These are phyloP conservation scores for Ustilago crameri DNA, from an alignment of 1,284 basidiomycete species.

Conservation along the genomic window DNA sequence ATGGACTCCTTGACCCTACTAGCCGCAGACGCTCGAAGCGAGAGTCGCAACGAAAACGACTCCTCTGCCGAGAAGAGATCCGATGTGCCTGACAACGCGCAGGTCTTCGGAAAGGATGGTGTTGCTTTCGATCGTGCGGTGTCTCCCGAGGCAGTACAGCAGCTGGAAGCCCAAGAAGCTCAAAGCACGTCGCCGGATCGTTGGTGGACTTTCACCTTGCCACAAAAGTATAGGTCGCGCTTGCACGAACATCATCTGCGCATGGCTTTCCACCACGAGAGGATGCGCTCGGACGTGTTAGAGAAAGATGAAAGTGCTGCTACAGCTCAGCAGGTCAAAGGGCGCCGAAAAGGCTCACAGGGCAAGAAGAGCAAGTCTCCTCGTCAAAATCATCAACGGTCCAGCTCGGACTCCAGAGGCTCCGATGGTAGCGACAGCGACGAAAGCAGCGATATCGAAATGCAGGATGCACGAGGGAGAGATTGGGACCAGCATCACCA, in stretches of 20 bases:
- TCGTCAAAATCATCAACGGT: constrained; percentile 17
- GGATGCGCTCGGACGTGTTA: constrained; percentile 22
- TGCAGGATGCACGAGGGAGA: constrained; percentile 26
- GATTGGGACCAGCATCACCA: constrained; percentile 20
- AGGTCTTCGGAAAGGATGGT: constrained; percentile 13
- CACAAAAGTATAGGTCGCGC: constrained; percentile 53
- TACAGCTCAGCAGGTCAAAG: constrained; percentile 8
- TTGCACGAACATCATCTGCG: constrained; percentile 54
- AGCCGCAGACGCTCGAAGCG: constrained; percentile 18
- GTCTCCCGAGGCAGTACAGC: constrained; percentile 22
- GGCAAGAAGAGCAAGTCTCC: constrained; percentile 20
- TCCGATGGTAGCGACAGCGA: constrained; percentile 27
- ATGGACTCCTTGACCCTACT: constrained; percentile 24
- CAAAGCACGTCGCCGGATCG: constrained; percentile 38
- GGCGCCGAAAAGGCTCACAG: constrained; percentile 5
- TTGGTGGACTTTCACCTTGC: constrained; percentile 62
- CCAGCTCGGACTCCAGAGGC: constrained; percentile 30
- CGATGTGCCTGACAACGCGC: constrained; percentile 10
- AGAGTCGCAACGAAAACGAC: constrained; percentile 14
- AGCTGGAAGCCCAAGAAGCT: constrained; percentile 31
- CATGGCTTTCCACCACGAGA: constrained; percentile 45
- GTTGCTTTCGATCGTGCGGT: constrained; percentile 22
- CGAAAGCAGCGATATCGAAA: constrained; percentile 38
- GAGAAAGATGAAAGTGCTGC: constrained; percentile 1
- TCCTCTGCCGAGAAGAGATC: constrained; percentile 19